Evolutionary conservation across 2,329 filamentous ascomycete species (phyloP).

Genomic region (Parascedosporium putredinis): DNA sequence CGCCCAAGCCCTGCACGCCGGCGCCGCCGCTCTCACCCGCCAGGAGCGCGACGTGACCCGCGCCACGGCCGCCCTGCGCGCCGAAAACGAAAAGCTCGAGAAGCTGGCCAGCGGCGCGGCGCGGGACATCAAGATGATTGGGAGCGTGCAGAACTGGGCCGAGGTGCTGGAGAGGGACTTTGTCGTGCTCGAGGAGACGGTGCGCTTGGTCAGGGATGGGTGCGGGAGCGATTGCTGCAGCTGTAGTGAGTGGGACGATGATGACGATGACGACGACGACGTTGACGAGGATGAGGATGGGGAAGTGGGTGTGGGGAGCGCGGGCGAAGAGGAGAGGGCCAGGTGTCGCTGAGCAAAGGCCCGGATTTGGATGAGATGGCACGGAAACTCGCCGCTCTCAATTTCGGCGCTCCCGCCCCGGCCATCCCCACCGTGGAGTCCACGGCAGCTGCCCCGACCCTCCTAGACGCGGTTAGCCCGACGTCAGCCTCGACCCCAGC

Average conservation of each 20-base stretch:
- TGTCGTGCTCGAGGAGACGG: constrained; percentile 51
- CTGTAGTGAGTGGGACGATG: constrained; percentile 27
- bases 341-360: too few relatives aligned
- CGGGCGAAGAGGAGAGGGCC: too few relatives aligned
- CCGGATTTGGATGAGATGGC: constrained; percentile 10
- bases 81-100: constrained; percentile 56
- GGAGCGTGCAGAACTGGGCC: constrained; percentile 79
- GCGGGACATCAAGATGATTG: constrained; percentile 62
- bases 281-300: constrained; percentile 12
- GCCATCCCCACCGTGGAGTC: neutral
- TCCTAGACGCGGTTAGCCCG: too few relatives aligned
- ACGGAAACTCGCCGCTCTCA: constrained; percentile 10
- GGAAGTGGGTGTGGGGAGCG: constrained; percentile 7
- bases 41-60: constrained; percentile 58
- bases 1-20: constrained; percentile 58
- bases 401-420: constrained; percentile 7
- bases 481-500: too few relatives aligned
- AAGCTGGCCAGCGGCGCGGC: constrained; percentile 53
- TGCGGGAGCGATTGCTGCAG: constrained; percentile 21
- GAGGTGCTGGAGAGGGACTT: constrained; percentile 67
- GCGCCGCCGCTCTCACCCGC: constrained; percentile 51
- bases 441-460: too few relatives aligned
- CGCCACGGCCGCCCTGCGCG: constrained; percentile 48
- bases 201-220: constrained; percentile 30
- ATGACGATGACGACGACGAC: constrained; percentile 12